Base-by-base conservation (phyloP, 805 yeast species). In the Isabelozyma gotoi region DNA sequence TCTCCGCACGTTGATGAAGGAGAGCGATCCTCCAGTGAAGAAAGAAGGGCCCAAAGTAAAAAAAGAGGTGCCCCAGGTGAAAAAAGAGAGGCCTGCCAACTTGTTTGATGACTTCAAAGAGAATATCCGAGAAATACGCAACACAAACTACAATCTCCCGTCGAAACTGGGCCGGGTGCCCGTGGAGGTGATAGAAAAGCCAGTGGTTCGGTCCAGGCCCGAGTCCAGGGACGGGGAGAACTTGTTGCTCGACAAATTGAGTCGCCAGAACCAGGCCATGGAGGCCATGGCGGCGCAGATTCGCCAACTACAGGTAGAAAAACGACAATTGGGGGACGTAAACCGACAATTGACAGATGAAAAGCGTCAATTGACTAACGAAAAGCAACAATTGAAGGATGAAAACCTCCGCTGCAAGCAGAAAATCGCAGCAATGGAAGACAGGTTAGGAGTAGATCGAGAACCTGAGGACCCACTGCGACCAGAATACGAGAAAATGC, bases 81-180 rank as follows among this genome's bases (percentile, higher is more conserved):
- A 39, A 34, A 40, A 42, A 11, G 43, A 36, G 43, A 44, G 20
- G 42, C 15, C 38, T 14, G 33, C 19, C 32, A 43, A 39, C 14
- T 42, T 44, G 41, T 57, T 58, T 27, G 51, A 53, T 15, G 54
- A 52, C 20, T 46, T 65, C 27, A 52, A 52, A 36, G 56, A 52
- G 27, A 55, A 52, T 18, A 61, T 64, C 17, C 43, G 50, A 12
- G 52, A 52, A 35, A 57, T 60, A 36, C 55, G 51, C 18, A 49
- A 48, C 29, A 51, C 54, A 6, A 49, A 50, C 14, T 60, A 51
- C 41, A 56, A 52, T 5, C 27, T 57, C 15, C 64, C 64, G 5
- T 35, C 40, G 11, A 42, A 39, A 14, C n/a, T n/a, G n/a, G n/a
- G n/a, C n/a, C n/a, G n/a, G n/a, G n/a, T n/a, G n/a, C n/a, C n/a